Percentiles rank a stretch among this genome's conserved stretches.
These are phyloP conservation scores for Helenozyma baotianmanensis DNA, from an alignment of 805 yeast genomes.

Conservation along the genomic window DNA sequence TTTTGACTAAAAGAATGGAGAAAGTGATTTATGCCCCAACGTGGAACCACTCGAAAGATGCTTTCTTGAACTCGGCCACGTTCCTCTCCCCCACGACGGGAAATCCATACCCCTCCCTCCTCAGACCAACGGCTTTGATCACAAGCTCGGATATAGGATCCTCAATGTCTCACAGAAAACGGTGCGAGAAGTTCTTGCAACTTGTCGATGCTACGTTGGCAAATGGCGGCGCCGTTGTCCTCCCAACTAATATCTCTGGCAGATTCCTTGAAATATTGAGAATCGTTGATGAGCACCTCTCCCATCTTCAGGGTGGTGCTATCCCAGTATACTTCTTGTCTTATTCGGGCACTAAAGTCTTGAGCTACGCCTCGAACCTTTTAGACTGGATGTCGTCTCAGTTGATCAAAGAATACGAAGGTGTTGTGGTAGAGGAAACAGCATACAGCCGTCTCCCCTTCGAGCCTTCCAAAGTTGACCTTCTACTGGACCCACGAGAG, in stretches of 20 bases:
- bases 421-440: slow-evolving; percentile 13
- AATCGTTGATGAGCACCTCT: slow-evolving; percentile 62
- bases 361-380: slow-evolving; percentile 82
- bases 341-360: slow-evolving; percentile 69
- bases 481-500: slow-evolving; percentile 52
- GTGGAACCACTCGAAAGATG: slow-evolving; percentile 93
- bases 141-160: slow-evolving; percentile 72
- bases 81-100: slow-evolving; percentile 50
- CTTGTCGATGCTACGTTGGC: slow-evolving; percentile 62
- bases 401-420: slow-evolving; percentile 83
- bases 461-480: slow-evolving; percentile 60
- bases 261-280: slow-evolving; percentile 77
- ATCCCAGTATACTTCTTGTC: slow-evolving; percentile 76
- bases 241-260: slow-evolving; percentile 80
- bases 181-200: slow-evolving; percentile 60
- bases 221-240: slow-evolving; percentile 73
- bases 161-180: slow-evolving; percentile 51
- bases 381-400: slow-evolving; percentile 93
- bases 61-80: slow-evolving; percentile 71
- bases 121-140: slow-evolving; percentile 78
- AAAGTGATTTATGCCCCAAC: slow-evolving; percentile 82
- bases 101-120: slow-evolving; percentile 56
- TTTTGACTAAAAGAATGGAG: slow-evolving; percentile 66
- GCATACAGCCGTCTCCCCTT: slow-evolving; percentile 59
- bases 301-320: slow-evolving; percentile 37